Evolutionary conservation across 371 early-diverging fungal genomes (phyloP).

Genomic region (Mortierella sp.): DNA sequence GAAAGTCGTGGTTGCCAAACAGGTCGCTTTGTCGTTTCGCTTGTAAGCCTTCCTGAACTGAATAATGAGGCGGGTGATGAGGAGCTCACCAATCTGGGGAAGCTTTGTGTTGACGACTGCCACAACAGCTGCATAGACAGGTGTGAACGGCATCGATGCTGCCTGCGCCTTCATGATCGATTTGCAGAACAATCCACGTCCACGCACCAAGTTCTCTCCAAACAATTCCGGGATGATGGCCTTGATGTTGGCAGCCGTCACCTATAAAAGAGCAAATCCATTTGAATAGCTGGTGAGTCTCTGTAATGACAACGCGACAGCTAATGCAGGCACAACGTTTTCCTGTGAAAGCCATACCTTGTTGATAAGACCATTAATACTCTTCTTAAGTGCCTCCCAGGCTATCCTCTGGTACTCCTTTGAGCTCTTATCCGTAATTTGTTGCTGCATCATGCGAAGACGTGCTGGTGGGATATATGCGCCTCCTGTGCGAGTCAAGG

Average conservation of each 20-base stretch:
- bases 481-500: slow-evolving; percentile 74
- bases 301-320: not conserved
- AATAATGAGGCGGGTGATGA: slow-evolving; percentile 87
- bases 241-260: slow-evolving; percentile 92
- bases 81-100: slow-evolving; percentile 91
- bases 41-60: slow-evolving; percentile 94
- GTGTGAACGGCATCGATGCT: slow-evolving; percentile 90
- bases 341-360: slow-evolving; percentile 64
- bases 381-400: slow-evolving; percentile 97
- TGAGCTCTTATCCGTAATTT: slow-evolving; percentile 80
- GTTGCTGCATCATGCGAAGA: slow-evolving; percentile 86
- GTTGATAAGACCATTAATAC: slow-evolving; percentile 96
- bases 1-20: slow-evolving; percentile 88
- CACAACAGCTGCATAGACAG: slow-evolving; percentile 92
- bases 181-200: slow-evolving; percentile 91
- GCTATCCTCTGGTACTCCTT: slow-evolving; percentile 89
- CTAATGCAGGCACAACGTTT: not conserved
- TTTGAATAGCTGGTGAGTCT: not conserved
- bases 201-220: slow-evolving; percentile 93
- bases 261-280: slow-evolving; percentile 43
- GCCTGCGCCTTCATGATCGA: slow-evolving; percentile 95
- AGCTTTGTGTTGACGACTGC: slow-evolving; percentile 95
- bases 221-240: slow-evolving; percentile 92
- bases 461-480: slow-evolving; percentile 95
- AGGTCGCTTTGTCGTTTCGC: slow-evolving; percentile 92